Evolutionary conservation across 495 filamentous ascomycete genomes (phyloP).

Genomic region (Bombardia bombarda): DNA sequence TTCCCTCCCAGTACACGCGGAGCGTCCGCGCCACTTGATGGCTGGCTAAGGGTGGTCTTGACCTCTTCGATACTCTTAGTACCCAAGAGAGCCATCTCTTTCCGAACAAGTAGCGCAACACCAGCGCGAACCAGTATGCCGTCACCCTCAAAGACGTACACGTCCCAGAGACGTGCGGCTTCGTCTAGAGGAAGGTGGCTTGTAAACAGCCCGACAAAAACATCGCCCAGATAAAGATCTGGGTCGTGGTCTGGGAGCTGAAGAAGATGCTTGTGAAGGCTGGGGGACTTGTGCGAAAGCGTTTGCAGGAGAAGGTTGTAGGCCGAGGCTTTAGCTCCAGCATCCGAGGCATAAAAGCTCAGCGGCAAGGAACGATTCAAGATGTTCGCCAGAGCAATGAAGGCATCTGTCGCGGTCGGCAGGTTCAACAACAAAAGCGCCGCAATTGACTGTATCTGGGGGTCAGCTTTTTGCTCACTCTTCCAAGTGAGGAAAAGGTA

Average conservation of each 20-base stretch:
- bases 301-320: slow-evolving; percentile 66
- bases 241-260: slow-evolving; percentile 35
- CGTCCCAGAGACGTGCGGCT: slow-evolving; percentile 79
- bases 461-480: too few relatives aligned
- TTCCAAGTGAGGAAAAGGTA: neutral
- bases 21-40: slow-evolving; percentile 3
- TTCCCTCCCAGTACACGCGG: slow-evolving; percentile 16
- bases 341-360: slow-evolving; percentile 76
- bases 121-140: slow-evolving; percentile 68
- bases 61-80: slow-evolving; percentile 25
- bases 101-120: slow-evolving; percentile 56
- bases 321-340: slow-evolving; percentile 59
- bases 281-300: slow-evolving; percentile 63
- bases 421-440: slow-evolving; percentile 83
- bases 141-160: slow-evolving; percentile 92
- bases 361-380: slow-evolving; percentile 84
- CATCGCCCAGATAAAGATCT: slow-evolving; percentile 38
- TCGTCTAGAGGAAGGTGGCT: slow-evolving; percentile 57
- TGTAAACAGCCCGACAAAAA: slow-evolving; percentile 49
- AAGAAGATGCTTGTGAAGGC: slow-evolving; percentile 60
- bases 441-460: slow-evolving; percentile 56
- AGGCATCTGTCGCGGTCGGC: slow-evolving; percentile 60
- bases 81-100: slow-evolving; percentile 34
- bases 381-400: slow-evolving; percentile 76
- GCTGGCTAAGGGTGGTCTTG: slow-evolving; percentile 16